Evolutionary conservation across 2,329 filamentous ascomycete species (phyloP), one percentile per base, ranked within the genome.

Genomic region (Hypoxylon sp.): DNA sequence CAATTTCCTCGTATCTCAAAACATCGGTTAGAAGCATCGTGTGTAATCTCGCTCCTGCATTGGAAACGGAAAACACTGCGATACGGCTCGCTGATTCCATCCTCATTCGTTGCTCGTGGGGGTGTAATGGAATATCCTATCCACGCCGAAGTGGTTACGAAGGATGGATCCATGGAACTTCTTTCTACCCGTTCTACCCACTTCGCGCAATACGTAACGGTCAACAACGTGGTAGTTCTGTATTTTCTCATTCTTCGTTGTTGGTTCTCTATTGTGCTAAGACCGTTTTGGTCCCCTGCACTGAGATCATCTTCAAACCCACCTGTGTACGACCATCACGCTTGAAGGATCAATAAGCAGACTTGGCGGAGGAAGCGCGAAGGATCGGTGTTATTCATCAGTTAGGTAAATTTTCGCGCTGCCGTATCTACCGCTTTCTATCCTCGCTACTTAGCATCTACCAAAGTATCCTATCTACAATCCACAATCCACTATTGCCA

Each of bases 341-440:
- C 33, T 22, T 30, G 61, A 58, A 64, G 68, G 68, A 68, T 68
- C 68, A 68, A 68, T 65, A 70, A 70, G 64, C 64, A 40, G 64
- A 55, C 42, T 22, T 17, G 57, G 53, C 57, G 49, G 27, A 65
- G 54, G 50, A 25, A 42, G 50, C 49, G 64, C 51, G 56, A 64
- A 67, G 56, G 49, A 70, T 57, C 42, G 22, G 54, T 17, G 31
- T 48, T 46, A 11, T 33, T 42, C 46, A 59, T 64, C 57, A 59
- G 61, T 27, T 27, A 27, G 25, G 25, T 22, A 61, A 35, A 50
- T 20, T 58, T 22, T 37, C 17, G 51, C 56, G 31, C 17, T 33
- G 22, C 46, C 51, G 46, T 17, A 49, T 64, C 31, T 57, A 31
- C 51, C 35, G 40, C 40, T 44, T n/a, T 22, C 17, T 44, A 44